phyloP scores from a whole-genome alignment of 208 protist genomes.

The Leishmania aethiopica region DNA sequence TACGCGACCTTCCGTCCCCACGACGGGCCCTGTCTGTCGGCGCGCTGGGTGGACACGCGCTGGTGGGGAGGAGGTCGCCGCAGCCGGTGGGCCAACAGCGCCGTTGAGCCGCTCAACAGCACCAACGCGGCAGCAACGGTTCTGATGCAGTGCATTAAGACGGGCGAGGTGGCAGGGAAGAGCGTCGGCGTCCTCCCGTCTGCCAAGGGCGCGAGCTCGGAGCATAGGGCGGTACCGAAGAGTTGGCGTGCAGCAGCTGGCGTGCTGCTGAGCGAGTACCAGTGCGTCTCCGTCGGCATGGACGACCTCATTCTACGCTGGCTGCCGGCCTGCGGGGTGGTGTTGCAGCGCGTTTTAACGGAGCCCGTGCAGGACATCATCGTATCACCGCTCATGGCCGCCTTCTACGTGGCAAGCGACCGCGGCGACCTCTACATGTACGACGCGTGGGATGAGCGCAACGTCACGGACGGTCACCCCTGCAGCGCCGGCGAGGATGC shows the following conservation, averaged over 20 bases:
- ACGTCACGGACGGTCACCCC: constrained; percentile 19
- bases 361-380: constrained; percentile 56
- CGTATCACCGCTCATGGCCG: constrained; percentile 65
- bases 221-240: background rate
- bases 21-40: constrained; percentile 35
- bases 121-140: constrained; percentile 18
- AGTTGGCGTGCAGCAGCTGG: constrained; percentile 50
- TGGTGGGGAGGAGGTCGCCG: constrained; percentile 53
- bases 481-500: background rate
- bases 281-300: constrained; percentile 61
- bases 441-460: constrained; percentile 69
- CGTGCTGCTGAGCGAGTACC: constrained; percentile 52
- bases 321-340: constrained; percentile 55
- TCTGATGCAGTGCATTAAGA: constrained; percentile 2
- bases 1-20: constrained; percentile 51
- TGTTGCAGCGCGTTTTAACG: constrained; percentile 62
- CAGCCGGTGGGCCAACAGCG: constrained; percentile 37
- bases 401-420: constrained; percentile 68
- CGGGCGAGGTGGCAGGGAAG: background rate
- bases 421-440: constrained; percentile 66
- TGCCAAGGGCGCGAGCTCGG: background rate
- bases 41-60: constrained; percentile 71
- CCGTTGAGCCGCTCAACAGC: constrained; percentile 24
- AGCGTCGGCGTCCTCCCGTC: background rate
- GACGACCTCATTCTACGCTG: constrained; percentile 71